A percentile compares a stretch with the other conserved stretches of the same genome.
phyloP scores from a whole-genome alignment of 768 basidiomycete species.

The Tulasnella sp. region DNA sequence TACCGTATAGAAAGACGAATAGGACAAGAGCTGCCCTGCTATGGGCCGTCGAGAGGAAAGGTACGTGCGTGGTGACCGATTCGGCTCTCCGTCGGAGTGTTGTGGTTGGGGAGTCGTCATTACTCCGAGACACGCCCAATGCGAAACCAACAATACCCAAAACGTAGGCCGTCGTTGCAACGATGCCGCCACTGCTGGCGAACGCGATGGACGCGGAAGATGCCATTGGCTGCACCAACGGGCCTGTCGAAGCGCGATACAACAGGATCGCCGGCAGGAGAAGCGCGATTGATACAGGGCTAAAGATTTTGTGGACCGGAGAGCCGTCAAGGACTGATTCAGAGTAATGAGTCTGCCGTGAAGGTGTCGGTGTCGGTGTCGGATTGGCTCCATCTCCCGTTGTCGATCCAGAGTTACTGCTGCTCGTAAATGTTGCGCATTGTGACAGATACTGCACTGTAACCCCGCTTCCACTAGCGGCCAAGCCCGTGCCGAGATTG shows the following conservation, averaged over 20 bases:
- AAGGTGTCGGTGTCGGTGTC: constrained; percentile 8
- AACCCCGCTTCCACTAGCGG: constrained; percentile 64
- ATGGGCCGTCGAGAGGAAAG: constrained; percentile 50
- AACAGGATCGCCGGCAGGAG: constrained; percentile 39
- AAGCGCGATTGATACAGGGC: constrained; percentile 44
- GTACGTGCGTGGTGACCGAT: constrained; percentile 25
- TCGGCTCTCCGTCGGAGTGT: constrained; percentile 31
- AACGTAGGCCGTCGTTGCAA: constrained; percentile 46
- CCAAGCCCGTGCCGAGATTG: constrained; percentile 49
- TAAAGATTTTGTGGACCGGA: constrained; percentile 39
- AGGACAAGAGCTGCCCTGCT: constrained; percentile 58
- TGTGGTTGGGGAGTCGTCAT: constrained; percentile 21
- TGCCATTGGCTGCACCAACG: neutral
- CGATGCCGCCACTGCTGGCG: constrained; percentile 34
- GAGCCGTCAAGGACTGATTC: constrained; percentile 36
- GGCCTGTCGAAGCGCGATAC: constrained; percentile 35
- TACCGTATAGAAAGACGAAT: constrained; percentile 50
- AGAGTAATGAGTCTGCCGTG: constrained; percentile 20
- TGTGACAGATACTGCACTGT: constrained; percentile 47
- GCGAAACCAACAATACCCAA: constrained; percentile 57
- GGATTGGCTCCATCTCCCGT: neutral
- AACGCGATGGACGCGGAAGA: constrained; percentile 24
- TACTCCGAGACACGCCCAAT: constrained; percentile 54
- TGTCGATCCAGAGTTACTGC: neutral
- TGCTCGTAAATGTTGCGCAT: constrained; percentile 44